Base-by-base conservation (phyloP, 768 basidiomycete genomes). In the Auriscalpium orientale region DNA sequence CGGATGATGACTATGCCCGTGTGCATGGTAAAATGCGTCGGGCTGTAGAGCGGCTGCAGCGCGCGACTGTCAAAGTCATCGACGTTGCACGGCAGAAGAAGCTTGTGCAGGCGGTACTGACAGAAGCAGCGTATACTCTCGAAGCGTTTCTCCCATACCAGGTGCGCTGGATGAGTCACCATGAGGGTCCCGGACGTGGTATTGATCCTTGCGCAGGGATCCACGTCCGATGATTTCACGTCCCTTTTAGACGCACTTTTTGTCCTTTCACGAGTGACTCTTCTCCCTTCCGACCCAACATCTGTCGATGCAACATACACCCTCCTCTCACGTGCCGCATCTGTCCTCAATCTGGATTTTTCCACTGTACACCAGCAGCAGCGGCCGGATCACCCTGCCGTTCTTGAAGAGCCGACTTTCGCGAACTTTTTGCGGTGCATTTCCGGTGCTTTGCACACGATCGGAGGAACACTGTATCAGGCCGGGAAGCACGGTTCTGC, bases 381-480 rank as follows among this genome's bases (percentile, higher is more conserved):
- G 28, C 28, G 28, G 28, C 28, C 4, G 4, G 34, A 40, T 18
- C 36, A 47, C 6, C 46, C 47, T 16, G 13, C 47, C 20, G 35
- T 21, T 15, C 51, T 48, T 34, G 18, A 49, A 43, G 33, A 56
- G 22, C 50, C 51, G 34, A 44, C 54, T 4, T 56, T 53, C 12
- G 75, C 83, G 0, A 86, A 87, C 53, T 83, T 80, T 58, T 63
- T 78, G 3, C 83, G 89, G 15, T 90, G 87, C 61, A 70, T 87
- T 9, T 87, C 87, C 7, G 87, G 85, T 5, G 82, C 83, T 2
- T 82, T 84, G 60, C 81, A 90, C 60, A 85, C 87, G 63, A 62
- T 87, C 1, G 87, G 81, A 2, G 84, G 83, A 2, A 72, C 74
- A n/a, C 66, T 94, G 12, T 94, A 88, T 60, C 83, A 89, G 56